These are phyloP conservation scores for Euphrasia confusa DNA, from an alignment of 257 asterid genomes.

Conservation along the genomic window DNA sequence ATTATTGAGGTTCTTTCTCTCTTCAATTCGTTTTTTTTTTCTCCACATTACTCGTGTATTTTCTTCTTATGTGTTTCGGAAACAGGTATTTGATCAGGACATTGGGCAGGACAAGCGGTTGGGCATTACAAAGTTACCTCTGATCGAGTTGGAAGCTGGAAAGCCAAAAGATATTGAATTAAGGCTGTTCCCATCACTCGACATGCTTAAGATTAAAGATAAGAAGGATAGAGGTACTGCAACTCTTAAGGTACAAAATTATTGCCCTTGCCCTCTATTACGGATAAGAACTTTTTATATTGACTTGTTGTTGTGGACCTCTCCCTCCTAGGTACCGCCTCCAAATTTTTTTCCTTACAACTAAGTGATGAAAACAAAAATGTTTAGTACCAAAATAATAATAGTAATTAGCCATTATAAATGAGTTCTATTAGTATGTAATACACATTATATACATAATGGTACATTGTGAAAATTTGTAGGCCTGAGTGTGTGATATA, in stretches of 20 bases:
- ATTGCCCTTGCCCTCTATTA: too few relatives aligned
- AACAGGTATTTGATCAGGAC: slow-evolving; percentile 80
- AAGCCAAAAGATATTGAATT: slow-evolving; percentile 49
- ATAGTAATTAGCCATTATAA: too few relatives aligned
- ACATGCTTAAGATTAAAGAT: slow-evolving; percentile 82
- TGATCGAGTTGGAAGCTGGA: slow-evolving; percentile 67
- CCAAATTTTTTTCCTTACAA: too few relatives aligned
- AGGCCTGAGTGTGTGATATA: too few relatives aligned
- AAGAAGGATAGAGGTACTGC: slow-evolving; percentile 84
- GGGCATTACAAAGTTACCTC: slow-evolving; percentile 63
- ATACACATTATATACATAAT: too few relatives aligned
- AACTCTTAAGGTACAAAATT: slow-evolving; percentile 51
- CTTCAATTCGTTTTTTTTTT: not conserved
- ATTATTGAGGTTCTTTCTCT: slow-evolving; percentile 58
- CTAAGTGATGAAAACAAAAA: too few relatives aligned
- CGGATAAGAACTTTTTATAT: too few relatives aligned
- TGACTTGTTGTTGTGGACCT: too few relatives aligned
- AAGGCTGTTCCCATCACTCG: slow-evolving; percentile 68
- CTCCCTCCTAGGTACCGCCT: too few relatives aligned
- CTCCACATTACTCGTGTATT: not conserved
- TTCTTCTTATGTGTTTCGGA: not conserved
- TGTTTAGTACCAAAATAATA: too few relatives aligned
- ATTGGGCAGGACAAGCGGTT: slow-evolving; percentile 80
- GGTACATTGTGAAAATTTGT: too few relatives aligned
- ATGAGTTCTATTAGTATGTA: too few relatives aligned